These are phyloP conservation scores for Hirschioporus abietinus DNA, from an alignment of 768 basidiomycete genomes.

Conservation along the genomic window DNA sequence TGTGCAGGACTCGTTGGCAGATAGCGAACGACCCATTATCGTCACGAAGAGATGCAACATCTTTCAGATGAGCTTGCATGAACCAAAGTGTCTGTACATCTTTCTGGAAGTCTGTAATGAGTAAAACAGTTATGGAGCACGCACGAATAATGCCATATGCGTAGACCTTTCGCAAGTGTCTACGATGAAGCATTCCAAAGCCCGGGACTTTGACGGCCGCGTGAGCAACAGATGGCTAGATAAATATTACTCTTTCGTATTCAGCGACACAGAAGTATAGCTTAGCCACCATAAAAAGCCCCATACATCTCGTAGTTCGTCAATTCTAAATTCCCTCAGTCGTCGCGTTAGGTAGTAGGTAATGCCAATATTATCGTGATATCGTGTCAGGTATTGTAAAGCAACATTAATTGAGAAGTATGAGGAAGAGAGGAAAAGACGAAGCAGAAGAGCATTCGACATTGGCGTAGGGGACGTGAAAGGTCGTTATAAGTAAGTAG, in stretches of 20 bases:
- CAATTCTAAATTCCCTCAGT: constrained; percentile 58
- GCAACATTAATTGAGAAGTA: constrained; percentile 96
- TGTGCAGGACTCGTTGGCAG: constrained; percentile 86
- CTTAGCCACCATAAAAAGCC: constrained; percentile 71
- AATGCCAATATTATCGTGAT: constrained; percentile 86
- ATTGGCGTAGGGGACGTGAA: constrained; percentile 13
- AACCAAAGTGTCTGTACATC: constrained; percentile 85
- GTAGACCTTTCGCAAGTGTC: constrained; percentile 86
- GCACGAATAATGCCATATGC: constrained; percentile 90
- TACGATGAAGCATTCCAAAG: constrained; percentile 90
- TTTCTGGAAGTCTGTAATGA: constrained; percentile 12
- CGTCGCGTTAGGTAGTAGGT: constrained; percentile 84
- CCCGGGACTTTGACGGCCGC: constrained; percentile 84
- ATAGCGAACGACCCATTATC: constrained; percentile 79
- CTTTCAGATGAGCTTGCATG: constrained; percentile 92
- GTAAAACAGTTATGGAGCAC: constrained; percentile 31
- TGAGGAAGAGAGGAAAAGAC: constrained; percentile 85
- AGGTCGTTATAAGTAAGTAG: not conserved
- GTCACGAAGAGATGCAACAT: constrained; percentile 55
- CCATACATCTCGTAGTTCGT: constrained; percentile 81
- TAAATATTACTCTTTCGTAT: constrained; percentile 14
- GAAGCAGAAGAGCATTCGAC: constrained; percentile 83
- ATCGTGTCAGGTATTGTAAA: constrained; percentile 76
- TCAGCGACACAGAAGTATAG: constrained; percentile 5
- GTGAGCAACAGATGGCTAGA: constrained; percentile 90